These are phyloP conservation scores for Mycena filopes DNA, from an alignment of 768 basidiomycete species.

Conservation along the genomic window DNA sequence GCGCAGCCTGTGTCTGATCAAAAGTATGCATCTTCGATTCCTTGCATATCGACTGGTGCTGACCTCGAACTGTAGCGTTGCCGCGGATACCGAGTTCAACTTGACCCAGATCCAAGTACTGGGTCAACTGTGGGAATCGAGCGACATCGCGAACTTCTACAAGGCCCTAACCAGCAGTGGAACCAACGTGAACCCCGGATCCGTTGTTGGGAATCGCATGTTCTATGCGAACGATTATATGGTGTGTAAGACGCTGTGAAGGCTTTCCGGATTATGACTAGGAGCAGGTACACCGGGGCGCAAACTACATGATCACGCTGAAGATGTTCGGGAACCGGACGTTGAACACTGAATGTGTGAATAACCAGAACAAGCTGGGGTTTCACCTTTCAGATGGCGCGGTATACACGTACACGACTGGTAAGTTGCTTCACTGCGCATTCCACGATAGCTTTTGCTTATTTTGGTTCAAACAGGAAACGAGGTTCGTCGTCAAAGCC, in stretches of 20 bases:
- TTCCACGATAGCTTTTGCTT: neutral
- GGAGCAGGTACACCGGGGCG: constrained; percentile 56
- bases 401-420: constrained; percentile 53
- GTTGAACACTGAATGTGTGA: constrained; percentile 58
- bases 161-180: constrained; percentile 38
- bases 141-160: constrained; percentile 40
- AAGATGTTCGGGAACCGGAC: constrained; percentile 60
- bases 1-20: constrained; percentile 53
- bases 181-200: constrained; percentile 51
- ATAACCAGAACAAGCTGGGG: constrained; percentile 56
- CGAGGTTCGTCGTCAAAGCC: no score
- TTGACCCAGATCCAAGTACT: constrained; percentile 51
- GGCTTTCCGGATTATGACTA: neutral
- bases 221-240: constrained; percentile 62
- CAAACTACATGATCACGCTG: constrained; percentile 54
- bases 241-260: constrained; percentile 44
- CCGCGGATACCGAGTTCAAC: constrained; percentile 52
- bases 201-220: constrained; percentile 53
- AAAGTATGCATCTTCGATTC: constrained; percentile 26
- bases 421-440: neutral
- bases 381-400: constrained; percentile 65
- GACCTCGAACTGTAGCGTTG: constrained; percentile 48
- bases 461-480: constrained; percentile 40
- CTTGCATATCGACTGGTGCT: neutral
- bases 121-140: constrained; percentile 51